Percentiles rank a stretch among this genome's conserved stretches.
These are phyloP conservation scores for Podospora pseudoanserina DNA, from an alignment of 495 filamentous ascomycete genomes.

Conservation along the genomic window DNA sequence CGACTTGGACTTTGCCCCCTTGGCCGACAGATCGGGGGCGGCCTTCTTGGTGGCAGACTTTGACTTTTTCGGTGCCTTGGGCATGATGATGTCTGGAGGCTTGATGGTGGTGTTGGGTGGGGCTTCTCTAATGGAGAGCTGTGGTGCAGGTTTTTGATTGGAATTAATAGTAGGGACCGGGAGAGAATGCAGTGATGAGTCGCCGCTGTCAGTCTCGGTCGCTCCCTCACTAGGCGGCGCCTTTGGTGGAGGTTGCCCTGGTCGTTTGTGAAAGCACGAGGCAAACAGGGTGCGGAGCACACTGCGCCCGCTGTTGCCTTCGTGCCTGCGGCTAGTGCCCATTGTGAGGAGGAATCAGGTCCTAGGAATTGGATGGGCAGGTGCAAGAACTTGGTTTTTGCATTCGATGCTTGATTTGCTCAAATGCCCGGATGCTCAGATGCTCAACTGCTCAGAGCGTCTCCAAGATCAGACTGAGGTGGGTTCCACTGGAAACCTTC, in stretches of 20 bases:
- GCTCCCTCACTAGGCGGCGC: slow-evolving; percentile 17
- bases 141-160: background rate
- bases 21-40: background rate
- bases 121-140: background rate
- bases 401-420: background rate
- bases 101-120: background rate
- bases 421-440: background rate
- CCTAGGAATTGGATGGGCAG: no score
- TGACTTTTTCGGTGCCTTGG: slow-evolving; percentile 9
- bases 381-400: no score
- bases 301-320: background rate
- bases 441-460: background rate
- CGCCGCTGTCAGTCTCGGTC: slow-evolving; percentile 28
- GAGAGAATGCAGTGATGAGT: slow-evolving; percentile 5
- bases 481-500: slow-evolving; percentile 13
- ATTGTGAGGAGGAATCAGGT: background rate
- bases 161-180: background rate
- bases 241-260: slow-evolving; percentile 16
- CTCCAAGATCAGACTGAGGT: background rate
- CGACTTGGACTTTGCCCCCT: background rate
- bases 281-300: slow-evolving; percentile 18
- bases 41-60: slow-evolving; percentile 16
- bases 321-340: background rate
- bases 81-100: slow-evolving; percentile 7
- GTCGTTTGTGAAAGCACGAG: slow-evolving; percentile 29